Conservation (phyloP, 2,329 filamentous ascomycete species). For the Alternaria sp. region DNA sequence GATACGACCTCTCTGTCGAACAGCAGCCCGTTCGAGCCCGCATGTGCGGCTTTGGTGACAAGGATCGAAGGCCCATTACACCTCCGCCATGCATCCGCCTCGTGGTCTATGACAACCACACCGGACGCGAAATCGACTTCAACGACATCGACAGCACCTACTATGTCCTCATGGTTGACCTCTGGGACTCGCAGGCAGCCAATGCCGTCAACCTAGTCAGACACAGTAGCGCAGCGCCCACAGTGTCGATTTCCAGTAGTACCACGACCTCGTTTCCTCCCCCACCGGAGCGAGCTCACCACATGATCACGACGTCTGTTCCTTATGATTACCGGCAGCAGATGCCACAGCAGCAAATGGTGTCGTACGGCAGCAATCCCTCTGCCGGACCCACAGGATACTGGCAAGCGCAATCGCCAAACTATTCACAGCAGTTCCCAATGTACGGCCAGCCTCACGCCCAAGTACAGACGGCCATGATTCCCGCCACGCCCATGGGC, state of each 20-base stretch:
- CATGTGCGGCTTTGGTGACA: constrained; percentile 99
- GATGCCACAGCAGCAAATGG: constrained; percentile 16
- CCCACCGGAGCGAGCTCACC: neutral
- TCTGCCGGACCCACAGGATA: neutral
- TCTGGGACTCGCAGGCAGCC: constrained; percentile 69
- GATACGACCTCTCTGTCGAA: constrained; percentile 73
- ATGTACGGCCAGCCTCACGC: constrained; percentile 1
- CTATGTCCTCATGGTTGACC: constrained; percentile 73
- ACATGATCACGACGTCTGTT: neutral
- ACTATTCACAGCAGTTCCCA: neutral
- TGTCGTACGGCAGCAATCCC: neutral
- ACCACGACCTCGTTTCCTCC: constrained; percentile 77
- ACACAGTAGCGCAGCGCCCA: constrained; percentile 70
- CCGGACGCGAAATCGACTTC: constrained; percentile 82
- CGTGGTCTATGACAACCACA: constrained; percentile 75
- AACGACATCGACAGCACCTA: constrained; percentile 74
- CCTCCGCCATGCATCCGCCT: constrained; percentile 91
- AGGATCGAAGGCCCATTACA: constrained; percentile 95
- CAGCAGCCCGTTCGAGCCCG: constrained; percentile 93
- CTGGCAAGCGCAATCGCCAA: neutral
- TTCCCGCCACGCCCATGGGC: constrained; percentile 51
- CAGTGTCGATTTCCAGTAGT: constrained; percentile 77
- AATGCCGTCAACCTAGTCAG: constrained; percentile 74
- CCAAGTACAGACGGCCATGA: constrained; percentile 12
- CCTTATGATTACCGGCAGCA: constrained; percentile 55